Conservation (phyloP, 164 flowering plant species). For the Saururus chinensis region DNA sequence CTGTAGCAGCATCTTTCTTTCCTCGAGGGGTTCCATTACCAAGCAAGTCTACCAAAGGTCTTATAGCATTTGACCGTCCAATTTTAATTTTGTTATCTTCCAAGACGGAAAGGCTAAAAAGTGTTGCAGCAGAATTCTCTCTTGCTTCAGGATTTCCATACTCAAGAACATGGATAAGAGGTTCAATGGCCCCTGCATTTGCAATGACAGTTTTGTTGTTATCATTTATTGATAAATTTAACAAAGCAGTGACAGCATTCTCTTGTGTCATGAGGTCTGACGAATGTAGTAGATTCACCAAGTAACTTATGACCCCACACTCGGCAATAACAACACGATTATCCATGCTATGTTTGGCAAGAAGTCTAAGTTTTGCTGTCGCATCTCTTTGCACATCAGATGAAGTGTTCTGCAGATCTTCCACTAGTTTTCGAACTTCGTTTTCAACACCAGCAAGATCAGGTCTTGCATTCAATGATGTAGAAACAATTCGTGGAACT, state of each 20-base stretch:
- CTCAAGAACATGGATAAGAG: constrained; percentile 70
- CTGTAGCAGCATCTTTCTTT: constrained; percentile 96
- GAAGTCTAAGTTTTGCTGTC: constrained; percentile 76
- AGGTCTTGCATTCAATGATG: constrained; percentile 5
- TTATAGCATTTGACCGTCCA: constrained; percentile 87
- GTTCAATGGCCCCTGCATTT: constrained; percentile 77
- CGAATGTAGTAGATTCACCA: constrained; percentile 63
- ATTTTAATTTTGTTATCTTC: constrained; percentile 87
- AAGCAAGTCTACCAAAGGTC: constrained; percentile 62
- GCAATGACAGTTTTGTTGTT: constrained; percentile 75
- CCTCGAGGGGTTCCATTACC: constrained; percentile 93
- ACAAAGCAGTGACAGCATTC: constrained; percentile 95
- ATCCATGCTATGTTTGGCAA: constrained; percentile 75
- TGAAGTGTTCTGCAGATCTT: constrained; percentile 8
- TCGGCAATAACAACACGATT: constrained; percentile 79
- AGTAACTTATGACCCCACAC: constrained; percentile 79
- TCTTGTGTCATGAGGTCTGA: constrained; percentile 69
- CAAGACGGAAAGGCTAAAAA: constrained; percentile 81
- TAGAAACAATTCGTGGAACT: constrained; percentile 9
- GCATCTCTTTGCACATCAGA: constrained; percentile 67
- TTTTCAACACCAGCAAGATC: constrained; percentile 25
- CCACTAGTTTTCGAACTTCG: constrained; percentile 11
- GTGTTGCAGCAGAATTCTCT: constrained; percentile 96
- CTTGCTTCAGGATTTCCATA: constrained; percentile 85
- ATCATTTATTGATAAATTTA: constrained; percentile 85